Evolutionary conservation across 2,329 filamentous ascomycete species (phyloP).

Genomic region (Cephalotrichum gorgonifer): DNA sequence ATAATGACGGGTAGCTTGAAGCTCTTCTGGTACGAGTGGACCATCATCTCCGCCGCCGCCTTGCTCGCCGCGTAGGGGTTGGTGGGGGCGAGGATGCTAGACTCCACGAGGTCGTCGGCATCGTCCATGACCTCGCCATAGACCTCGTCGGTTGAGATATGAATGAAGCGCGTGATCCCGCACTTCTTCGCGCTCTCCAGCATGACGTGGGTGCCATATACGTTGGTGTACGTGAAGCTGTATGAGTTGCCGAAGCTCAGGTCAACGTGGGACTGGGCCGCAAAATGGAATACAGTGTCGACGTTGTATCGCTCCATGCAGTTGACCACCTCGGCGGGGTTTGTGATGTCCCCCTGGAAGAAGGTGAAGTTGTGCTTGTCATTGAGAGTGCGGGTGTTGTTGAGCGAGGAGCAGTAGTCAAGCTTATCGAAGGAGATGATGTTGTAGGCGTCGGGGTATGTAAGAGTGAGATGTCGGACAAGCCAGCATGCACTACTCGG

Average conservation of each 20-base stretch:
- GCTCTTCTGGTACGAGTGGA: constrained; percentile 77
- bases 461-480: constrained; percentile 64
- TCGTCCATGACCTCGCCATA: constrained; percentile 70
- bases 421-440: constrained; percentile 78
- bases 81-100: constrained; percentile 65
- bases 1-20: constrained; percentile 74
- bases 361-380: constrained; percentile 65
- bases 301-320: constrained; percentile 63
- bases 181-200: constrained; percentile 67
- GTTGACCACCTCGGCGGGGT: constrained; percentile 56
- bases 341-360: constrained; percentile 69
- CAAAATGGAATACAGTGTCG: constrained; percentile 76
- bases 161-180: constrained; percentile 63
- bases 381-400: constrained; percentile 64
- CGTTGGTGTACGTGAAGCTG: constrained; percentile 71
- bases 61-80: constrained; percentile 78
- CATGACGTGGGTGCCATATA: constrained; percentile 74
- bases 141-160: constrained; percentile 78
- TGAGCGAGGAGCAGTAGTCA: constrained; percentile 71
- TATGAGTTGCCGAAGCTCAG: constrained; percentile 76
- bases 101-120: constrained; percentile 61
- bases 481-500: constrained; percentile 72
- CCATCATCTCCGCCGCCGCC: constrained; percentile 73
- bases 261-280: constrained; percentile 78
- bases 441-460: constrained; percentile 65